Evolutionary conservation across 2,329 filamentous ascomycete genomes (phyloP).

Genomic region (Metarhizium guizhouense): DNA sequence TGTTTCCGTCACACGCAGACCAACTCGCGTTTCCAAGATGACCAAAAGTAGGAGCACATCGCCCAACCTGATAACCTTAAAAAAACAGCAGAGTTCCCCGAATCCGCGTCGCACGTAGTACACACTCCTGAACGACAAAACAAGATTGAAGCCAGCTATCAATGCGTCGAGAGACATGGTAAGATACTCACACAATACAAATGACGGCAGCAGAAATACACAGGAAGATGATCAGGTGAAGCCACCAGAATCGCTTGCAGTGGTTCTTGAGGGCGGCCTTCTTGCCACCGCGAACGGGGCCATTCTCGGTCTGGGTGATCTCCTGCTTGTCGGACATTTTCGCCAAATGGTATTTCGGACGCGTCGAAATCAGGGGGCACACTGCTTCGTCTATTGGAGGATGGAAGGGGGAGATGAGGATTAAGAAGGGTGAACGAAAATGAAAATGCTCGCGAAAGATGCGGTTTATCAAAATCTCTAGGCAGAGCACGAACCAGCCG

Average conservation of each 20-base stretch:
- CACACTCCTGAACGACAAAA: not conserved
- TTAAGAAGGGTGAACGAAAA: not conserved
- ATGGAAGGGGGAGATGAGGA: not conserved
- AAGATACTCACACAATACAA: slow-evolving; percentile 45
- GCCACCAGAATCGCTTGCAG: slow-evolving; percentile 53
- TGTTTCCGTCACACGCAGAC: no score
- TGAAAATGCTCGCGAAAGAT: not conserved
- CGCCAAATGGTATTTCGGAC: not conserved
- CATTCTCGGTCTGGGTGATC: slow-evolving; percentile 25
- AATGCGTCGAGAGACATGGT: not conserved
- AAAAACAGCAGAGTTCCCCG: not conserved
- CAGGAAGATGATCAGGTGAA: slow-evolving; percentile 42
- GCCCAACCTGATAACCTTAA: no score
- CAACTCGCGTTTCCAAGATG: no score
- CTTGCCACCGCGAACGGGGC: slow-evolving; percentile 20
- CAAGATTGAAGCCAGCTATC: not conserved
- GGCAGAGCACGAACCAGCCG: not conserved
- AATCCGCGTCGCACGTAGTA: not conserved
- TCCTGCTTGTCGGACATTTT: slow-evolving; percentile 31
- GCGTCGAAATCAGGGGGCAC: not conserved
- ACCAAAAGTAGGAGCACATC: no score
- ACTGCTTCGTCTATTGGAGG: not conserved
- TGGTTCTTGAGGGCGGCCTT: slow-evolving; percentile 34
- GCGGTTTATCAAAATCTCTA: not conserved
- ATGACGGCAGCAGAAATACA: slow-evolving; percentile 45